These are phyloP conservation scores for Lathyrus sativus DNA, from an alignment of 306 rosid species.

Conservation along the genomic window DNA sequence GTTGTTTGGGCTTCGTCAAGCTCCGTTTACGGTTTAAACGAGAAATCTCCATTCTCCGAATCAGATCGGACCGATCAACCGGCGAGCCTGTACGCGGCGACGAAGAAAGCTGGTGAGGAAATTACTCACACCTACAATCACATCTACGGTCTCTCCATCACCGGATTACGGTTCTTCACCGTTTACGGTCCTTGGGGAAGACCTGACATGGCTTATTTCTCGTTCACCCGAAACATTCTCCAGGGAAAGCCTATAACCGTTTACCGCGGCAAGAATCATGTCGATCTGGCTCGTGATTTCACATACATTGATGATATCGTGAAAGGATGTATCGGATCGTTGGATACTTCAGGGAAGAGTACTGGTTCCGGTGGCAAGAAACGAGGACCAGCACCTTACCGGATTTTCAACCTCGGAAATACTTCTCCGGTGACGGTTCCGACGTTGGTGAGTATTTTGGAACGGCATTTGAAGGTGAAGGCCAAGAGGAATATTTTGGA, in stretches of 20 bases:
- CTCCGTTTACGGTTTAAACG: conserved; percentile 84
- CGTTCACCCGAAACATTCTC: conserved; percentile 72
- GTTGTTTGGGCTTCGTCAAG: conserved; percentile 89
- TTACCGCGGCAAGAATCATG: conserved; percentile 76
- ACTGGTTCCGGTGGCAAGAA: conserved; percentile 92
- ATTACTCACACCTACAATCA: conserved; percentile 83
- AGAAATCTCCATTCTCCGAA: conserved; percentile 70
- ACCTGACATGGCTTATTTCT: conserved; percentile 93
- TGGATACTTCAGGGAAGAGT: conserved; percentile 72
- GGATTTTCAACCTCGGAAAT: conserved; percentile 82
- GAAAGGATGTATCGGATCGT: conserved; percentile 75
- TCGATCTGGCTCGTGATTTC: conserved; percentile 78
- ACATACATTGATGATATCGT: conserved; percentile 87
- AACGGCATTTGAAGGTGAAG: conserved; percentile 71
- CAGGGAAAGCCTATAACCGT: conserved; percentile 85
- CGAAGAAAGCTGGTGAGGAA: conserved; percentile 92
- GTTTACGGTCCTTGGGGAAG: conserved; percentile 96
- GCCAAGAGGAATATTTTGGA: conserved; percentile 81
- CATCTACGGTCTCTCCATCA: conserved; percentile 77
- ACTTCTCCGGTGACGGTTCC: conserved; percentile 92
- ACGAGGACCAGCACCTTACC: conserved; percentile 60
- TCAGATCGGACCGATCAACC: conserved; percentile 74
- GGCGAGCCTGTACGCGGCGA: conserved; percentile 79
- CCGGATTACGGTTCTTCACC: conserved; percentile 83
- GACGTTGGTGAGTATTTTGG: conserved; percentile 66